These are phyloP conservation scores for Schizophyllum amplum DNA, from an alignment of 1,284 basidiomycete species.

Conservation along the genomic window DNA sequence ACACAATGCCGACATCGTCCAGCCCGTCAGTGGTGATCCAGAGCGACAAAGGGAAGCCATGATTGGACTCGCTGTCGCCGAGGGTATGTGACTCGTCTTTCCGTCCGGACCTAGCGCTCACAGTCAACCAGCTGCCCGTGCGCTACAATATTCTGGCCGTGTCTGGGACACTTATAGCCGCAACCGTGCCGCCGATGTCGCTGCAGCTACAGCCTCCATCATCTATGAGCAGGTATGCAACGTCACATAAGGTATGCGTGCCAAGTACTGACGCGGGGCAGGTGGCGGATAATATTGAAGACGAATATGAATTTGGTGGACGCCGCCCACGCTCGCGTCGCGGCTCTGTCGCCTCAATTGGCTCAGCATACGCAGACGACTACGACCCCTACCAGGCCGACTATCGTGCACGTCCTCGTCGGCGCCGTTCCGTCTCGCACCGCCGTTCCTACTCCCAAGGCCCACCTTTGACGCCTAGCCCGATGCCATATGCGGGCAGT, in stretches of 20 bases:
- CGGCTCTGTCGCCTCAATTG: no score
- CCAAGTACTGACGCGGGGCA: not conserved
- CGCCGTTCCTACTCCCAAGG: slow-evolving; percentile 25
- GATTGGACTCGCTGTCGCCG: slow-evolving; percentile 53
- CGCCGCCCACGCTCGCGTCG: no score
- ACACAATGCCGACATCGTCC: slow-evolving; percentile 42
- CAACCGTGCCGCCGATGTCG: slow-evolving; percentile 41
- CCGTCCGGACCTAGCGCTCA: slow-evolving; percentile 1
- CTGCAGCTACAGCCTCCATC: slow-evolving; percentile 47
- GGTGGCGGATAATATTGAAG: not conserved
- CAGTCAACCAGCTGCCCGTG: slow-evolving; percentile 28
- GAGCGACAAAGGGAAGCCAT: slow-evolving; percentile 53
- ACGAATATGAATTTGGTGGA: not conserved
- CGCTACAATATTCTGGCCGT: slow-evolving; percentile 38
- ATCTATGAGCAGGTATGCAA: slow-evolving; percentile 37
- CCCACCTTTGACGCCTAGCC: slow-evolving; percentile 18
- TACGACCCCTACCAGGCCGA: slow-evolving; percentile 26
- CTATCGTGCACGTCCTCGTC: slow-evolving; percentile 20
- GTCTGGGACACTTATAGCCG: slow-evolving; percentile 34
- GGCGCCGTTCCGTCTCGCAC: slow-evolving; percentile 22
- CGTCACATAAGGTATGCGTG: not conserved
- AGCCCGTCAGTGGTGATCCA: slow-evolving; percentile 42
- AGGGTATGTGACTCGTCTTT: slow-evolving; percentile 31
- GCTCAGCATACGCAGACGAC: slow-evolving; percentile 14
- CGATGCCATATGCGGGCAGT: slow-evolving; percentile 7